A percentile compares a stretch with the other conserved stretches of the same genome.
These are phyloP conservation scores for Russula abietina DNA, from an alignment of 768 basidiomycete species.

Conservation along the genomic window DNA sequence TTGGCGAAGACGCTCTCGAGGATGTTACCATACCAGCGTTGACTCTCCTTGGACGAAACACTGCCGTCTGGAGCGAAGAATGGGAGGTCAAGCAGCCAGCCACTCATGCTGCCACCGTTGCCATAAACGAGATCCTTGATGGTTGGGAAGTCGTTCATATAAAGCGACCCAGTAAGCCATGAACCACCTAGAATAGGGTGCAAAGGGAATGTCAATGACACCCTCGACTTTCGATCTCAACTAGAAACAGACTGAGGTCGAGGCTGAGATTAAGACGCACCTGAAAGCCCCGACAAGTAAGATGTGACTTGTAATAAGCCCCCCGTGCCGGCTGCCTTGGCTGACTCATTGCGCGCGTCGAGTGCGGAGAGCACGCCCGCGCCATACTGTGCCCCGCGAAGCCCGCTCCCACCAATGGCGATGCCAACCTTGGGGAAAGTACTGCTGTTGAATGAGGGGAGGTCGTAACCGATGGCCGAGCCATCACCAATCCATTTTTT, in stretches of 20 bases:
- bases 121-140: slow-evolving; percentile 56
- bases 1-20: slow-evolving; percentile 53
- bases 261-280: slow-evolving; percentile 30
- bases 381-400: slow-evolving; percentile 60
- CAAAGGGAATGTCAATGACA: neutral
- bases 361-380: slow-evolving; percentile 53
- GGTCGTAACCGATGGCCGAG: slow-evolving; percentile 46
- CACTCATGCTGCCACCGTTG: slow-evolving; percentile 39
- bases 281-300: slow-evolving; percentile 63
- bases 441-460: slow-evolving; percentile 36
- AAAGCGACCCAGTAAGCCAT: slow-evolving; percentile 59
- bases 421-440: slow-evolving; percentile 51
- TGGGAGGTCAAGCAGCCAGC: slow-evolving; percentile 54
- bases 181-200: slow-evolving; percentile 46
- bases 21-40: slow-evolving; percentile 48
- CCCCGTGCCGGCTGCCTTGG: slow-evolving; percentile 54
- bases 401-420: slow-evolving; percentile 66
- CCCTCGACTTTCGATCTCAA: neutral
- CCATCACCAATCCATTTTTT: slow-evolving; percentile 53
- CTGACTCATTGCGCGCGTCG: slow-evolving; percentile 56
- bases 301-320: slow-evolving; percentile 68
- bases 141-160: slow-evolving; percentile 58
- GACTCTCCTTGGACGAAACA: slow-evolving; percentile 41
- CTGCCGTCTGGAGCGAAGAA: slow-evolving; percentile 52
- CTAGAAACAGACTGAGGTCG: neutral